Percentiles rank a stretch among this genome's conserved stretches.
Conservation (phyloP, 768 basidiomycete genomes). For the Russula griseocarnosa region DNA sequence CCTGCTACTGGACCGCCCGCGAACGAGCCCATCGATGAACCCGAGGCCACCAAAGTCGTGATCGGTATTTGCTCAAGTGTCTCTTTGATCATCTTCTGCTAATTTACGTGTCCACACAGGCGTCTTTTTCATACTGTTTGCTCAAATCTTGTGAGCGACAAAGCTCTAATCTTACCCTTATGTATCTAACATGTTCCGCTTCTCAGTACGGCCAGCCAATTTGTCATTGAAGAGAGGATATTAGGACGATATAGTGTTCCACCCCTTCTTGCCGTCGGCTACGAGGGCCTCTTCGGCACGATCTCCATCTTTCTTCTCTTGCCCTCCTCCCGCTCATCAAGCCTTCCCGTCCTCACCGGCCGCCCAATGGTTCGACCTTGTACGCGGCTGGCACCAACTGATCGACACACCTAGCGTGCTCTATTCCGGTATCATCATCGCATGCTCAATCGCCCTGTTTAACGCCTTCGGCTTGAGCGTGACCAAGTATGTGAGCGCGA, state of each 20-base stretch:
- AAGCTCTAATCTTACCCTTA: slow-evolving; percentile 21
- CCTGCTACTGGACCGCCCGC: slow-evolving; percentile 36
- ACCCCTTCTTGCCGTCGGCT: slow-evolving; percentile 90
- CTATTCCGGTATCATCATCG: slow-evolving; percentile 45
- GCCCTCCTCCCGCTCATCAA: slow-evolving; percentile 75
- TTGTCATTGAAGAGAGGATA: slow-evolving; percentile 96
- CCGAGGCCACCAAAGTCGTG: slow-evolving; percentile 65
- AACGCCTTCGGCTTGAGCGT: slow-evolving; percentile 82
- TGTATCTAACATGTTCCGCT: slow-evolving; percentile 3
- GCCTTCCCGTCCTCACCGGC: slow-evolving; percentile 60
- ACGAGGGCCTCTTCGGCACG: slow-evolving; percentile 89
- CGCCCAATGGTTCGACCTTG: slow-evolving; percentile 72
- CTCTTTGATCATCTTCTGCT: slow-evolving; percentile 25
- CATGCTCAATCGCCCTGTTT: slow-evolving; percentile 51
- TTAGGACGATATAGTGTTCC: slow-evolving; percentile 81
- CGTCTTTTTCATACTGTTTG: slow-evolving; percentile 87
- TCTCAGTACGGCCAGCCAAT: slow-evolving; percentile 80
- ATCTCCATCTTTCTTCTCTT: slow-evolving; percentile 73
- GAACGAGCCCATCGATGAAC: slow-evolving; percentile 49
- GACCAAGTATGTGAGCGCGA: slow-evolving; percentile 90
- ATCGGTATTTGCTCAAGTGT: slow-evolving; percentile 50
- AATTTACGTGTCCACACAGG: slow-evolving; percentile 44
- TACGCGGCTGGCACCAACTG: slow-evolving; percentile 87
- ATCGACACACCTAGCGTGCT: slow-evolving; percentile 61
- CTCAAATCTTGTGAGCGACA: slow-evolving; percentile 80